These are phyloP conservation scores for Gleditsia sinensis DNA, from an alignment of 306 rosid genomes.

Conservation along the genomic window DNA sequence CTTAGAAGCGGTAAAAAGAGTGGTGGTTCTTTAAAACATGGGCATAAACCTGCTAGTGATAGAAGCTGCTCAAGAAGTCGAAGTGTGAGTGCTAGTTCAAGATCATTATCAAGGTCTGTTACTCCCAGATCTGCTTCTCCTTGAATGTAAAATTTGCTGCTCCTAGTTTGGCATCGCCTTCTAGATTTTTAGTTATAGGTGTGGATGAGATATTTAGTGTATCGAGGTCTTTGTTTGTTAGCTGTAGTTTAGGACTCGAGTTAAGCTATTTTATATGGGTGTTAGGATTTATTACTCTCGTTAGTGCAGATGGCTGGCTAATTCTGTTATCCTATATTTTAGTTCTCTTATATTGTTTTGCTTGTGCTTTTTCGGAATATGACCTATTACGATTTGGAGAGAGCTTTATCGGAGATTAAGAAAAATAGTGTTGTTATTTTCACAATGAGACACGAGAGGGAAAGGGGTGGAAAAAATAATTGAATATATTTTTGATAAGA, in stretches of 20 bases:
- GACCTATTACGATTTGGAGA: too few relatives aligned
- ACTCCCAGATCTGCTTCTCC: conserved; percentile 54
- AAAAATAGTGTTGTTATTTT: too few relatives aligned
- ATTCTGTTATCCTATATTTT: background rate
- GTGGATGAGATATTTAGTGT: conserved; percentile 18
- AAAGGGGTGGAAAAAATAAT: too few relatives aligned
- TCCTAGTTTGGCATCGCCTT: background rate
- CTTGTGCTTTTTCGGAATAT: background rate
- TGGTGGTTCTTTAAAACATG: conserved; percentile 27
- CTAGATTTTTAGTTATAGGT: background rate
- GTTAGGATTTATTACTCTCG: background rate
- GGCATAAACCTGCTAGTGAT: background rate
- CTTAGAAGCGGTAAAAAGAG: conserved; percentile 41
- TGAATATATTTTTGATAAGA: too few relatives aligned
- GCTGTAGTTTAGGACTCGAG: background rate
- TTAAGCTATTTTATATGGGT: background rate
- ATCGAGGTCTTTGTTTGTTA: background rate
- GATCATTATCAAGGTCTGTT: conserved; percentile 63
- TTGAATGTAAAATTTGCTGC: conserved; percentile 24
- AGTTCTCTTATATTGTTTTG: background rate
- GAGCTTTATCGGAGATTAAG: too few relatives aligned
- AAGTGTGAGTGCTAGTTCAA: conserved; percentile 62
- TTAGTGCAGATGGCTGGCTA: background rate
- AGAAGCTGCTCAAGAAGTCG: conserved; percentile 39
- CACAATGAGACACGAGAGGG: too few relatives aligned